Conservation (phyloP, 129 eudicot genomes). For the Helichrysum umbraculigerum region DNA sequence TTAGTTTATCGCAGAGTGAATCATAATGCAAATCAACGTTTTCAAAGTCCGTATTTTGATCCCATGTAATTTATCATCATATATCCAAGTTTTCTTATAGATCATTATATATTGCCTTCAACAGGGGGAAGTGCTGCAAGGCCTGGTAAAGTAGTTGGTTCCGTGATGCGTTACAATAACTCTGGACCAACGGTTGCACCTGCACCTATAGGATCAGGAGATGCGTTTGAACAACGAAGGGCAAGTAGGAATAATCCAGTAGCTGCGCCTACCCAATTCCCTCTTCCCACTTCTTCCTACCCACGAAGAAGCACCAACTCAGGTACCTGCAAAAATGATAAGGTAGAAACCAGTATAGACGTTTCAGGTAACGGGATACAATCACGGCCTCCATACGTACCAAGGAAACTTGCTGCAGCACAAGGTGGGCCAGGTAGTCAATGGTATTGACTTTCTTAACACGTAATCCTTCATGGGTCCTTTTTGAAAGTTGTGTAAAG, state of each 20-base stretch:
- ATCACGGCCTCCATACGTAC: slow-evolving; percentile 73
- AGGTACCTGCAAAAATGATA: slow-evolving; percentile 62
- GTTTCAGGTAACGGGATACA: slow-evolving; percentile 64
- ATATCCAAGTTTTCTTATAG: background rate
- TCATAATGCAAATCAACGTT: background rate
- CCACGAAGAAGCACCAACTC: slow-evolving; percentile 59
- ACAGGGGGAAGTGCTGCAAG: slow-evolving; percentile 79
- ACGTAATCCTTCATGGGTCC: background rate
- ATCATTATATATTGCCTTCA: background rate
- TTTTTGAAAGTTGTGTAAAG: slow-evolving; percentile 1
- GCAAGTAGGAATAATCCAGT: slow-evolving; percentile 58
- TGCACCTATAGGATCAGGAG: slow-evolving; percentile 35
- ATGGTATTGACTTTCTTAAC: slow-evolving; percentile 59
- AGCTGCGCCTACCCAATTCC: slow-evolving; percentile 65
- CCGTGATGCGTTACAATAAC: slow-evolving; percentile 63
- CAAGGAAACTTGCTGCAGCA: slow-evolving; percentile 85
- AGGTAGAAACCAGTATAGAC: slow-evolving; percentile 58
- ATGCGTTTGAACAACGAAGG: slow-evolving; percentile 70
- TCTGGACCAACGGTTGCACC: slow-evolving; percentile 54
- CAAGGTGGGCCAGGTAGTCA: slow-evolving; percentile 75
- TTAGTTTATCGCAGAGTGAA: background rate
- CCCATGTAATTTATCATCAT: background rate
- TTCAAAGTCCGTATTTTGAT: background rate
- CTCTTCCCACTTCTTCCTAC: slow-evolving; percentile 64
- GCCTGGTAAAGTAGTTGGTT: slow-evolving; percentile 83